These are phyloP conservation scores for Emmonsiellopsis sp. DNA, from an alignment of 2,329 filamentous ascomycete genomes.

Conservation along the genomic window DNA sequence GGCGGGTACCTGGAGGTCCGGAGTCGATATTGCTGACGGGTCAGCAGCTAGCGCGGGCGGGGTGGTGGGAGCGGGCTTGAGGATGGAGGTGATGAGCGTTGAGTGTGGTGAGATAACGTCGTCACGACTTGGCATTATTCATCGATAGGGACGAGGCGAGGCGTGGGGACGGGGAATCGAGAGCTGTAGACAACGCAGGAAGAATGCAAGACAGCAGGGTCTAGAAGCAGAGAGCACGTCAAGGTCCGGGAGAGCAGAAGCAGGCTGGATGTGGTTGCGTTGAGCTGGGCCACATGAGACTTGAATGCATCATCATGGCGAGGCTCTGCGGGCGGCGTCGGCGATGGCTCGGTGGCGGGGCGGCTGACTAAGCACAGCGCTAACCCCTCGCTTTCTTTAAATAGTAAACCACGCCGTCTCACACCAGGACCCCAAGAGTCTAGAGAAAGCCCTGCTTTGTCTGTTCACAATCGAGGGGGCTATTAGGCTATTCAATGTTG, in stretches of 20 bases:
- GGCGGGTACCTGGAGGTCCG: slow-evolving; percentile 3
- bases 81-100: slow-evolving; percentile 6
- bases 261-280: not conserved
- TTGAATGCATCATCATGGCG: no score
- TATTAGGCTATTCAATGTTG: no score
- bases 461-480: no score
- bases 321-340: not conserved
- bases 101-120: slow-evolving; percentile 4
- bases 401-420: no score
- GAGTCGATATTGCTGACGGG: not conserved
- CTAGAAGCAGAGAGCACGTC: not conserved
- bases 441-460: no score
- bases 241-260: not conserved
- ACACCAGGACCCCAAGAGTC: no score
- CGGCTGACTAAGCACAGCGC: no score
- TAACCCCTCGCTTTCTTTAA: no score
- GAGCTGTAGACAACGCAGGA: not conserved
- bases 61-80: not conserved
- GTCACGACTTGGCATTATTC: slow-evolving; percentile 9
- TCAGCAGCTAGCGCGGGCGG: not conserved
- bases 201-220: not conserved
- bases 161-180: not conserved
- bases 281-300: no score
- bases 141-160: not conserved
- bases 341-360: not conserved